Conservation (phyloP, 441 rosid species). For the Croton laevigatus region DNA sequence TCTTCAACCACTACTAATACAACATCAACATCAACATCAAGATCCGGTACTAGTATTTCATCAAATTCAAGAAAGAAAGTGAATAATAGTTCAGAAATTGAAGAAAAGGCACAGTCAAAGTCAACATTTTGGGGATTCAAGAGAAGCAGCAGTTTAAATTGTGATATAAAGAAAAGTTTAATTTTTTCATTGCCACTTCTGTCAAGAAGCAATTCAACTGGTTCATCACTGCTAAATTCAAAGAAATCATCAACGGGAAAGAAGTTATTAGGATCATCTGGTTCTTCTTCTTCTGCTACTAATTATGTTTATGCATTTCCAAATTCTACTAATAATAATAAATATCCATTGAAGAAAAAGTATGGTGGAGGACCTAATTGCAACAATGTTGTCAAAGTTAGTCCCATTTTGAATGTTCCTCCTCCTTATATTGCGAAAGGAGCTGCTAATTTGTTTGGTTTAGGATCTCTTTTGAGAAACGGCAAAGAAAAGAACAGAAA, state of each 20-base stretch:
- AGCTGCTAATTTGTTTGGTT: slow-evolving; percentile 49
- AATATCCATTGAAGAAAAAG: slow-evolving; percentile 44
- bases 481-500: slow-evolving; percentile 55
- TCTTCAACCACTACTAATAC: neutral
- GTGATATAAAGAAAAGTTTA: slow-evolving; percentile 50
- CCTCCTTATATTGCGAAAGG: slow-evolving; percentile 55
- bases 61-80: slow-evolving; percentile 18
- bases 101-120: slow-evolving; percentile 38
- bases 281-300: slow-evolving; percentile 13
- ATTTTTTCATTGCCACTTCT: slow-evolving; percentile 60
- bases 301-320: slow-evolving; percentile 41
- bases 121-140: slow-evolving; percentile 69
- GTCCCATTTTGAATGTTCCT: slow-evolving; percentile 67
- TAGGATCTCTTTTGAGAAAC: slow-evolving; percentile 55
- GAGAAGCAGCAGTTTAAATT: slow-evolving; percentile 65
- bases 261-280: neutral
- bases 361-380: slow-evolving; percentile 33
- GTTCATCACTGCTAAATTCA: slow-evolving; percentile 44
- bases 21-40: too few species aligned
- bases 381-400: slow-evolving; percentile 37
- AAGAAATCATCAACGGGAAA: slow-evolving; percentile 19
- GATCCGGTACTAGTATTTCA: too few species aligned
- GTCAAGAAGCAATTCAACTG: slow-evolving; percentile 67
- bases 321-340: slow-evolving; percentile 18
- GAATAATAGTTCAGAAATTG: slow-evolving; percentile 23